Conservation (phyloP, 257 asterid genomes). For the Cynanchum wilfordii region DNA sequence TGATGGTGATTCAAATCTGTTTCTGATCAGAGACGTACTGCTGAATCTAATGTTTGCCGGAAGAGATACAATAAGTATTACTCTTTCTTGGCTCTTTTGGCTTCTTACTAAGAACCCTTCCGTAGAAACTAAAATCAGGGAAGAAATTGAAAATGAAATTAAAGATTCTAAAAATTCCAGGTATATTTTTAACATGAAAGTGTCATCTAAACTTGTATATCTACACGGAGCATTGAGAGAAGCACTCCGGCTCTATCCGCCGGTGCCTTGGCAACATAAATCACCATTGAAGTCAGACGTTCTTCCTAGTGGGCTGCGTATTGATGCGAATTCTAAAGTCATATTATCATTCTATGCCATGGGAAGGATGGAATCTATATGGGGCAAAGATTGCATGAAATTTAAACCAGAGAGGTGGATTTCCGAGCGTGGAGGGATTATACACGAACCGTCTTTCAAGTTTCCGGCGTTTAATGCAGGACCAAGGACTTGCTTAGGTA, state of each 20-base stretch:
- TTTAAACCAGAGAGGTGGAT: constrained; percentile 9
- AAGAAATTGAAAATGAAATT: neutral
- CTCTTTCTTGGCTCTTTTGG: constrained; percentile 13
- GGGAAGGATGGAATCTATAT: constrained; percentile 5
- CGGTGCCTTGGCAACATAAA: constrained; percentile 4
- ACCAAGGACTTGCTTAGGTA: constrained; percentile 6
- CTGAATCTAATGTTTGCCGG: constrained; percentile 10
- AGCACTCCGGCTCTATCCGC: constrained; percentile 1
- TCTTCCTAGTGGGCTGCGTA: neutral
- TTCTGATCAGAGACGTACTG: neutral
- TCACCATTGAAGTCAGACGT: neutral
- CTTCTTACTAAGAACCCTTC: neutral
- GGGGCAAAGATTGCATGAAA: constrained; percentile 6
- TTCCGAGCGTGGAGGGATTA: neutral
- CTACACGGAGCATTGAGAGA: constrained; percentile 5
- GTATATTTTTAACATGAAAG: neutral
- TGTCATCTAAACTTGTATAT: constrained; percentile 2
- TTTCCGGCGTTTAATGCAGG: constrained; percentile 12
- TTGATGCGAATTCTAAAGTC: constrained; percentile 1
- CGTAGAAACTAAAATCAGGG: neutral
- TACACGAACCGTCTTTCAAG: constrained; percentile 7
- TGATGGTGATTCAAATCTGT: neutral
- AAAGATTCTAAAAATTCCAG: neutral
- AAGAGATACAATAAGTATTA: neutral
- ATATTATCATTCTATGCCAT: constrained; percentile 2